Evolutionary conservation across 345 rosid species (phyloP), one percentile per base, ranked within the genome.

Genomic region (Sisymbrium irio): DNA sequence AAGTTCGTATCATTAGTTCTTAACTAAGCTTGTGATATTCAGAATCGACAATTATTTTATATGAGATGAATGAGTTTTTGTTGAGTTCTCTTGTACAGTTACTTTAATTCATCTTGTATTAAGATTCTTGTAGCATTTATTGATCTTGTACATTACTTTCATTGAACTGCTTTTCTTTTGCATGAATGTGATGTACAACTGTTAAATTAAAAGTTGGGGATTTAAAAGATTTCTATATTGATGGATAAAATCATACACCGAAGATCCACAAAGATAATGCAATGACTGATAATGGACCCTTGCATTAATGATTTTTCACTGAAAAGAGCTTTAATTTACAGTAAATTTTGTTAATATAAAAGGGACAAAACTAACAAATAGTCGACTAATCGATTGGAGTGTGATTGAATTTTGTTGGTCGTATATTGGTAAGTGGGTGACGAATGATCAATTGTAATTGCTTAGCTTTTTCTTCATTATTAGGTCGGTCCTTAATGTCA

Each of bases 401-500:
- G 46, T 76, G 79, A 76, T 51, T 62, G 64, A 44, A 62, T 62
- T 68, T 69, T 47, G 54, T 61, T 67, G 78, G 67, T 59, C 44
- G 30, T 58, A 47, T 66, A 47, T 65, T 46, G 60, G 67, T 57
- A 65, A 67, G 78, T 50, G 68, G 62, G 57, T 75, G 64, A 37
- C 44, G n/a, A 39, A 42, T 53, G 51, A 30, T 63, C 57, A 27
- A 18, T 28, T 44, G 2, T 5, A 74, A 57, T 5, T 40, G 55
- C 53, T 28, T 67, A 59, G 28, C 73, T 49, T 74, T 73, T 67
- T 67, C 67, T 59, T 74, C 67, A 67, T 49, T 57, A 74, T 74
- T 74, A 59, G 78, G 78, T 75, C 78, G 73, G 73, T 75, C 67
- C 73, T 47, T 59, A 67, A 39, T 68, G 78, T 75, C 78, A 75